Base-by-base conservation (phyloP, 1,284 basidiomycete species). In the Boletus mariae region DNA sequence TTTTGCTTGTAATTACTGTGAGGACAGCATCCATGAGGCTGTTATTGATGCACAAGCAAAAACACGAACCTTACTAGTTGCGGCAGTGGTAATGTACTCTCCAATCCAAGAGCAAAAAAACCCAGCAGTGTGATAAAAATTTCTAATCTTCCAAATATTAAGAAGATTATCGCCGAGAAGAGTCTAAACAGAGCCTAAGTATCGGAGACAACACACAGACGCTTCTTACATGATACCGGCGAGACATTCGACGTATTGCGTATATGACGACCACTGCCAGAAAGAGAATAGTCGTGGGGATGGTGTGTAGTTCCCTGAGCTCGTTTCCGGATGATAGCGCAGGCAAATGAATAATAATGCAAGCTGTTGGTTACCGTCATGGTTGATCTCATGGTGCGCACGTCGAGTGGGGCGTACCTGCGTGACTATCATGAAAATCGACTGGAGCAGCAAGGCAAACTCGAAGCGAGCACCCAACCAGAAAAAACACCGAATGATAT, bases 381-480 rank as follows among this genome's bases (percentile, higher is more conserved):
- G 50, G 53, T 68, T 59, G 55, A 65, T 53, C 47, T 54, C 45
- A 49, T 29, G 45, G 52, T 46, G 51, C 35, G 44, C 56, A 45
- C n/a, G 25, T 45, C 52, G 42, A 51, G 45, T 48, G 43, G 45
- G 40, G 65, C 76, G 53, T 61, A 88, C 90, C 73, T 92, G 90
- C 7, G 88, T 82, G 43, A 87, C 55, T 58, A 92, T 91, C 88
- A 93, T 90, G 52, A 91, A 73, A 52, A 92, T 70, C 15, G 87
- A 90, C 68, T 93, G 90, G 12, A 91, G 60, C 35, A 92, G 74
- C 48, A 94, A 73, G 1, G 91, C 78, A 44, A 82, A 71, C 72
- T 93, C 92, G 67, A 92, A 94, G 43, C 69, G 85, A 49, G 85
- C 78, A 67, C 90, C 90, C 46, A 94, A 71, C 91, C 92, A 92